phyloP scores from a whole-genome alignment of 2,329 filamentous ascomycete species.

The Exophiala sideris region DNA sequence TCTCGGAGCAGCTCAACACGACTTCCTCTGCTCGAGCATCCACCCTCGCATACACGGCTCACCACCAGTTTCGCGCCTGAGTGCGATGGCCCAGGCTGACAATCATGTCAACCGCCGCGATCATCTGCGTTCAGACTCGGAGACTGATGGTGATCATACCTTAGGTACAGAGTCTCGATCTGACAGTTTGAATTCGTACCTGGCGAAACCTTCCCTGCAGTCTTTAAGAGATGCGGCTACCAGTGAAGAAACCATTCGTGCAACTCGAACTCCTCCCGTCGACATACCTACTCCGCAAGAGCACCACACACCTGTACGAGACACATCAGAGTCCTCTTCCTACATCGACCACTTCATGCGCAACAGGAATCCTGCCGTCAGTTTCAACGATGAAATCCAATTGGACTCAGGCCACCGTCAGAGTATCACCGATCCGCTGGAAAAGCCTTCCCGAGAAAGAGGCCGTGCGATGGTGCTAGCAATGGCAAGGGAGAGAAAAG shows the following conservation, averaged over 20 bases:
- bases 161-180: neutral
- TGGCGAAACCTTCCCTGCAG: neutral
- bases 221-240: conserved; percentile 14
- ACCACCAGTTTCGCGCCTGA: conserved; percentile 2
- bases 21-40: neutral
- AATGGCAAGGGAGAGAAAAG: conserved; percentile 13
- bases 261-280: conserved; percentile 42
- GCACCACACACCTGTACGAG: conserved; percentile 23
- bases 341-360: conserved; percentile 39
- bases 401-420: conserved; percentile 40
- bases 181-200: neutral
- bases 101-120: conserved; percentile 7
- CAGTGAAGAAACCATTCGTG: conserved; percentile 26
- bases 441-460: conserved; percentile 30
- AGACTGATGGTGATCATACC: conserved; percentile 7
- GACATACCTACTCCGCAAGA: conserved; percentile 43
- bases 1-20: neutral
- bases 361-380: conserved; percentile 40
- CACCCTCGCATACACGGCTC: neutral
- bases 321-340: conserved; percentile 26
- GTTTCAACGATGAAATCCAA: conserved; percentile 40
- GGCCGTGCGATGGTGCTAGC: conserved; percentile 24
- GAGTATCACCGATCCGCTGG: conserved; percentile 39
- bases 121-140: conserved; percentile 11
- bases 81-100: conserved; percentile 23